Base-by-base conservation (phyloP, 1,284 basidiomycete genomes). In the Cutaneotrichosporon sp. region DNA sequence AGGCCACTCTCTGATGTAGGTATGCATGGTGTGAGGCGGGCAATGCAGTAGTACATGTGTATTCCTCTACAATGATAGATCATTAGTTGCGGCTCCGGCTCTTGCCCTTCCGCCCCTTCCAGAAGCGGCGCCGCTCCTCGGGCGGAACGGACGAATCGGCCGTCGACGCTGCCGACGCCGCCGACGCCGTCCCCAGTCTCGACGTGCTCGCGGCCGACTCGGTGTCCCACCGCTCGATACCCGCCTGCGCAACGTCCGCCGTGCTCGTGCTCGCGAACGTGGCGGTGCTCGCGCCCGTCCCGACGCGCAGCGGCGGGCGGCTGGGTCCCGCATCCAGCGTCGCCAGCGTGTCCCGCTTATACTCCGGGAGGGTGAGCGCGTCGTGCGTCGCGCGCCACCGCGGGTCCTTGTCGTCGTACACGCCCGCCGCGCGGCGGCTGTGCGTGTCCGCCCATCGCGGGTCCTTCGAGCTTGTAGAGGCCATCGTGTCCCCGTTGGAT, bases 1-100 rank as follows among this genome's bases (percentile, higher is more conserved):
- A 6, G 95, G 94, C 51, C 31, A 31, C 24, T 7, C 27, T 7
- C 36, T n/a, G 31, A 42, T 51, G 55, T 27, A 57, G 34, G 54
- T 46, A 56, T 47, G 54, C 43, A 27, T 43, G 25, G 22, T 54
- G 38, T 14, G n/a, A n/a, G n/a, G n/a, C n/a, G n/a, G n/a, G n/a
- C n/a, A n/a, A n/a, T n/a, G n/a, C 13, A 36, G 34, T 13, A 36
- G 34, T 16, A 36, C 34, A 36, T 36, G 34, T 36, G 34, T 36
- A 36, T 14, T 13, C 13, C 5, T 16, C 5, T 13, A n/a, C 34
- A 36, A 5, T 36, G 16, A 1, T 36, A 36, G 9, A 9, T n/a
- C 6, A 8, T 42, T 4, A 42, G 18, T 42, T 42, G 38, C 38
- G 38, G 7, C 38, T 42, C 46, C 22, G 27, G 24, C 11, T 18